Base-by-base conservation (phyloP, 2,329 filamentous ascomycete species). In the Phialocephala subalpina region DNA sequence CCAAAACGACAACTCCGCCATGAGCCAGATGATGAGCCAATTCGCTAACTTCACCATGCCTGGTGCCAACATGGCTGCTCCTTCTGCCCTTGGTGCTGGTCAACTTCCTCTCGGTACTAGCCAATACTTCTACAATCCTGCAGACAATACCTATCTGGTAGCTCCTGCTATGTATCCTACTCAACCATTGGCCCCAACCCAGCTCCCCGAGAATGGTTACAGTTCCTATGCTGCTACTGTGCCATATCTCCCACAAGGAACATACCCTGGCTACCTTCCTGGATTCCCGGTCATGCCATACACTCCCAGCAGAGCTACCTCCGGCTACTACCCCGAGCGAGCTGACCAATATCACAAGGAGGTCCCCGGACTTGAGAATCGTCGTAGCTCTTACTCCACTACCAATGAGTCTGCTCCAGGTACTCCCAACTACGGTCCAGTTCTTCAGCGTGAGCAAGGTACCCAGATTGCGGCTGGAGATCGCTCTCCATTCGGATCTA, bases 311-410 rank as follows among this genome's bases (percentile, higher is more conserved):
- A 67, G 72, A 9, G 73, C 67, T 57, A 59, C 69, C 55, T 58
- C 73, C 62, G 71, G 70, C 49, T 75, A 74, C 62, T 76, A 77
- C 62, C 52, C 70, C 45, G 75, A 77, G 56, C 69, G 73, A 63
- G 66, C 72, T 47, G 75, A 77, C 45, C 68, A 72, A 47, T 62
- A 73, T 4, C 70, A 75, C 66, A 78, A 76, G 67, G 77, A 90
- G 40, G 84, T 90, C 60, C 88, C 88, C 20, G 85, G 82, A 36
- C 80, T 90, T 35, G 87, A 90, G 71, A 90, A 90, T 66, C 87
- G 88, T 27, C 87, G 88, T 60, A 87, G 86, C 18, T 90, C 88
- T 1, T 90, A 90, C 77, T 90, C 88, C 1, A 90, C 55, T 12
- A 57, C 88, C 33, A 90, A 84, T 3, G 88, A 90, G 77, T 91